Conservation (phyloP, 768 basidiomycete species). For the Boletus sp. region DNA sequence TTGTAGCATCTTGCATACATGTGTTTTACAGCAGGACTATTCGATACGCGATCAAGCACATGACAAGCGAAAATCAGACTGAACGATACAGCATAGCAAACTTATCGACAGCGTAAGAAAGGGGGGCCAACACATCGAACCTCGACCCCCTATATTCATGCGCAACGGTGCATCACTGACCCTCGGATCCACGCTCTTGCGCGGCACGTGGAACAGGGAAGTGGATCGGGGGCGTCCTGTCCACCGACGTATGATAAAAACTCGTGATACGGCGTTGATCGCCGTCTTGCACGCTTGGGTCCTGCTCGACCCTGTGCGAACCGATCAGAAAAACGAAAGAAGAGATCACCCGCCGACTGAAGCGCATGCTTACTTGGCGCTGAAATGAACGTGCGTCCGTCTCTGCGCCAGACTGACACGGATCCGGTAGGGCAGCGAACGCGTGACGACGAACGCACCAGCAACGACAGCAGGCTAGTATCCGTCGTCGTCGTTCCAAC, state of each 20-base stretch:
- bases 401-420: constrained; percentile 39
- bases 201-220: constrained; percentile 18
- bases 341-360: neutral
- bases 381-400: constrained; percentile 35
- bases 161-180: constrained; percentile 3
- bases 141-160: neutral
- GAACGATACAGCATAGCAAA: neutral
- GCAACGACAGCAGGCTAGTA: constrained; percentile 40
- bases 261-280: constrained; percentile 33
- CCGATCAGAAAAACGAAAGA: neutral
- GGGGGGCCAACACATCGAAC: no score
- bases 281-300: constrained; percentile 12
- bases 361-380: constrained; percentile 35
- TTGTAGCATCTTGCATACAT: constrained; percentile 3
- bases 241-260: constrained; percentile 34
- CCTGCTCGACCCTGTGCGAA: constrained; percentile 25
- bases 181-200: constrained; percentile 1
- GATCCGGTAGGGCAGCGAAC: constrained; percentile 39
- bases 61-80: neutral
- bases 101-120: no score
- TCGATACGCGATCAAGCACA: neutral
- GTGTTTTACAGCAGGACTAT: neutral
- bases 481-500: no score
- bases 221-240: constrained; percentile 34
- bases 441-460: constrained; percentile 40